These are phyloP conservation scores for Diaporthe australafricana DNA, from an alignment of 2,329 filamentous ascomycete species.

Conservation along the genomic window DNA sequence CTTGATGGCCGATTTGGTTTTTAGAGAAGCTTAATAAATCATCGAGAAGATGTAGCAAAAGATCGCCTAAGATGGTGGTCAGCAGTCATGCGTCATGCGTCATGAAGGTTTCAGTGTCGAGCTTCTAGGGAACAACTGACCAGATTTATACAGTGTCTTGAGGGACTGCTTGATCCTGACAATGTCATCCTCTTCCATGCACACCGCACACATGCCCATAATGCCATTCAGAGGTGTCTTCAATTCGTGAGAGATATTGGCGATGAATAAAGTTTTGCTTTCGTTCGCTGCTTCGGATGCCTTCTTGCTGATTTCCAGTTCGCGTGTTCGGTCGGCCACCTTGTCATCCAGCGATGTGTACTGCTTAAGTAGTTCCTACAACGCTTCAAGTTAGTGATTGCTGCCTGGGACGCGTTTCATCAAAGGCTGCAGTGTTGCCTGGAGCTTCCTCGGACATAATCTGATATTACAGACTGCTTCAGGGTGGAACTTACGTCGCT, in stretches of 20 bases:
- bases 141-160: conserved; percentile 89
- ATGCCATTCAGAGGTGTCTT: conserved; percentile 97
- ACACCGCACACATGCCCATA: conserved; percentile 91
- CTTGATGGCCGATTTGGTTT: conserved; percentile 89
- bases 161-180: conserved; percentile 83
- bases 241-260: conserved; percentile 88
- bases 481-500: conserved; percentile 63
- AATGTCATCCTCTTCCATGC: conserved; percentile 90
- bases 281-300: conserved; percentile 95
- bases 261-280: conserved; percentile 97
- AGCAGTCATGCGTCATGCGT: conserved; percentile 15
- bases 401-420: not conserved
- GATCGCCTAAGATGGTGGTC: conserved; percentile 61
- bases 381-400: not conserved
- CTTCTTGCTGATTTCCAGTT: conserved; percentile 90
- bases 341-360: conserved; percentile 87
- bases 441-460: not conserved
- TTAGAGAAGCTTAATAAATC: conserved; percentile 94
- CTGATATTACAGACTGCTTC: not conserved
- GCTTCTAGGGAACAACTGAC: conserved; percentile 37
- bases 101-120: not conserved
- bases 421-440: not conserved
- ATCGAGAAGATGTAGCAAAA: conserved; percentile 86
- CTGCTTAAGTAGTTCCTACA: conserved; percentile 80
- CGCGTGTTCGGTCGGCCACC: conserved; percentile 83